A percentile compares a stretch with the other conserved stretches of the same genome.
Conservation (phyloP, 1,284 basidiomycete genomes). For the Rhodotorula sp. region DNA sequence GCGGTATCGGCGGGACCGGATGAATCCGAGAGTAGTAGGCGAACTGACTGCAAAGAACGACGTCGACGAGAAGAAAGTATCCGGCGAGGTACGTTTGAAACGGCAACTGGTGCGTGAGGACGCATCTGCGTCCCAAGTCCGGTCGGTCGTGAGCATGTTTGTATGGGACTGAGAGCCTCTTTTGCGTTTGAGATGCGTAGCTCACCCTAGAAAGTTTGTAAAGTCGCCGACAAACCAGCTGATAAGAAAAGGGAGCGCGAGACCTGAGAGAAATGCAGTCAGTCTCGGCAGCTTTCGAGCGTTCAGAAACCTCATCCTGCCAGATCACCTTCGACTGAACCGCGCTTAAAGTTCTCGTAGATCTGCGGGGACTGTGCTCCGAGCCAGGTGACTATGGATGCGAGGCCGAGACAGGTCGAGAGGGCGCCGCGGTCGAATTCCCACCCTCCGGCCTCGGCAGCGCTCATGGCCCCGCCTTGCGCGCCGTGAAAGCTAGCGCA, state of each 20-base stretch:
- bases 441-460: background rate
- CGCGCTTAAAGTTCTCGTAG: constrained; percentile 25
- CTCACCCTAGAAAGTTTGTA: constrained; percentile 70
- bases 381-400: constrained; percentile 81
- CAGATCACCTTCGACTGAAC: constrained; percentile 23
- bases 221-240: constrained; percentile 88
- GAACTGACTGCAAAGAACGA: constrained; percentile 70
- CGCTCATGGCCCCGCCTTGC: background rate
- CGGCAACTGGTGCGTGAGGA: constrained; percentile 86
- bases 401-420: constrained; percentile 27
- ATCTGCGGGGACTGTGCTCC: constrained; percentile 71
- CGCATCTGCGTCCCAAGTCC: constrained; percentile 53
- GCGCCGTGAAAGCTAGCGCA: background rate
- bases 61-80: constrained; percentile 80
- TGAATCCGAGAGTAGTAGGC: constrained; percentile 61
- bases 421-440: constrained; percentile 11
- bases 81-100: constrained; percentile 89
- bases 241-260: constrained; percentile 81
- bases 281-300: background rate
- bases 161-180: background rate
- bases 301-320: background rate
- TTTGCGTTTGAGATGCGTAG: too few species aligned
- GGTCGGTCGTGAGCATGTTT: background rate
- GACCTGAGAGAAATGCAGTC: constrained; percentile 64
- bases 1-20: constrained; percentile 15